Evolutionary conservation across 1,284 basidiomycete species (phyloP).

Genomic region (Puccinia polysora): DNA sequence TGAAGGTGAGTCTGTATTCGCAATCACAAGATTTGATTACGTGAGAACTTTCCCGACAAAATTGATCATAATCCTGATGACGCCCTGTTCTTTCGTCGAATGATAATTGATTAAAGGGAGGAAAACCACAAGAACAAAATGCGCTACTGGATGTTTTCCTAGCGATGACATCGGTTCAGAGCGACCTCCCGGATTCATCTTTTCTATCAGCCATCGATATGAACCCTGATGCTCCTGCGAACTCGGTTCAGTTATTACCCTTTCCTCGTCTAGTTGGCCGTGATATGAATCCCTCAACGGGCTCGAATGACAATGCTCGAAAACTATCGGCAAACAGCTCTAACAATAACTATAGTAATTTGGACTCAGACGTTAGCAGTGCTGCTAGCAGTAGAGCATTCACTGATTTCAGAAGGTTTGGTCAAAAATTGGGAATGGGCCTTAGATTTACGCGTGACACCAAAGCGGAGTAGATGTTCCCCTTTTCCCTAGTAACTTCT

Average conservation of each 20-base stretch:
- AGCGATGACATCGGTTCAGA: slow-evolving; percentile 78
- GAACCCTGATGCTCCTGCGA: slow-evolving; percentile 61
- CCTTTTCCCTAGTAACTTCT: too few relatives aligned
- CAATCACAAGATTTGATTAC: not conserved
- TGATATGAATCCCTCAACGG: slow-evolving; percentile 44
- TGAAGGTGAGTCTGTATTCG: slow-evolving; percentile 54
- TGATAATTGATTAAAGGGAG: slow-evolving; percentile 65
- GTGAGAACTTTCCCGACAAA: not conserved
- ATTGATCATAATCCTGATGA: not conserved
- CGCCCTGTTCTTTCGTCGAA: not conserved
- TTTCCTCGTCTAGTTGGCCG: slow-evolving; percentile 46
- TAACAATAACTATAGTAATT: slow-evolving; percentile 2
- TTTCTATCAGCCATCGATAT: slow-evolving; percentile 90
- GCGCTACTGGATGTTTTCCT: slow-evolving; percentile 84
- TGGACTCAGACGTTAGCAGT: not conserved
- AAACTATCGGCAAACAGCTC: too few relatives aligned
- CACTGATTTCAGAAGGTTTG: slow-evolving; percentile 47
- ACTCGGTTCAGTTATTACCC: slow-evolving; percentile 44
- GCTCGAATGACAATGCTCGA: too few relatives aligned
- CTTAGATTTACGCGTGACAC: slow-evolving; percentile 44
- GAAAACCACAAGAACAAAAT: slow-evolving; percentile 77
- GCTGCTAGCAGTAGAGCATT: too few relatives aligned
- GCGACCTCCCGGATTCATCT: slow-evolving; percentile 75
- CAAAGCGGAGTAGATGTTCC: slow-evolving; percentile 23
- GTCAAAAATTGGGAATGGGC: slow-evolving; percentile 47